A percentile compares a stretch with the other conserved stretches of the same genome.
These are phyloP conservation scores for Phytomonas francai DNA, from an alignment of 208 protist species.

Conservation along the genomic window DNA sequence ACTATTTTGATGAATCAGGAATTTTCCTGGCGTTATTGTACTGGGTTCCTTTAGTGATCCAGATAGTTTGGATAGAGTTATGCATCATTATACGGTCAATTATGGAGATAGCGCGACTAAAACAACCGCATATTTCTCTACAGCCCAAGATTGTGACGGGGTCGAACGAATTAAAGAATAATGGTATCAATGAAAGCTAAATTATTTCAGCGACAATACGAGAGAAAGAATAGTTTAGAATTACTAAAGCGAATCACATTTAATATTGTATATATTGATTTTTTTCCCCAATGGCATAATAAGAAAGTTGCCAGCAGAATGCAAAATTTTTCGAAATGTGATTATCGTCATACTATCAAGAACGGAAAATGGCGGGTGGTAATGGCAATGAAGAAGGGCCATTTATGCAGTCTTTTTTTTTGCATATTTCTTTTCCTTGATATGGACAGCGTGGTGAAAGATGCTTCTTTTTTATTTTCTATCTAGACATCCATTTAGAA, in stretches of 20 bases:
- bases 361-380: not conserved
- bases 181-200: not conserved
- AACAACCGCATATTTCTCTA: not conserved
- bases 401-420: not conserved
- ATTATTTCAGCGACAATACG: not conserved
- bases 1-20: constrained; percentile 49
- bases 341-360: not conserved
- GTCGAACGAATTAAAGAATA: not conserved
- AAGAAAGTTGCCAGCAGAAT: not conserved
- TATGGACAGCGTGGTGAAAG: not conserved
- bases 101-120: not conserved
- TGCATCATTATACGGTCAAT: not conserved
- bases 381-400: constrained; percentile 11
- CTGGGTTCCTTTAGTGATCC: constrained; percentile 42
- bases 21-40: constrained; percentile 56
- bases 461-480: constrained; percentile 13
- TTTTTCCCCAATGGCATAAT: not conserved
- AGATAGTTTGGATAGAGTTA: constrained; percentile 32
- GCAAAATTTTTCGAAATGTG: not conserved
- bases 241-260: not conserved
- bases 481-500: not conserved
- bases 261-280: not conserved
- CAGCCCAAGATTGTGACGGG: not conserved
- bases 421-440: constrained; percentile 8
- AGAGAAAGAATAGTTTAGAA: not conserved